Percentiles rank a stretch among this genome's conserved stretches.
Conservation (phyloP, 2,329 filamentous ascomycete species). For the Curvularia sp. region DNA sequence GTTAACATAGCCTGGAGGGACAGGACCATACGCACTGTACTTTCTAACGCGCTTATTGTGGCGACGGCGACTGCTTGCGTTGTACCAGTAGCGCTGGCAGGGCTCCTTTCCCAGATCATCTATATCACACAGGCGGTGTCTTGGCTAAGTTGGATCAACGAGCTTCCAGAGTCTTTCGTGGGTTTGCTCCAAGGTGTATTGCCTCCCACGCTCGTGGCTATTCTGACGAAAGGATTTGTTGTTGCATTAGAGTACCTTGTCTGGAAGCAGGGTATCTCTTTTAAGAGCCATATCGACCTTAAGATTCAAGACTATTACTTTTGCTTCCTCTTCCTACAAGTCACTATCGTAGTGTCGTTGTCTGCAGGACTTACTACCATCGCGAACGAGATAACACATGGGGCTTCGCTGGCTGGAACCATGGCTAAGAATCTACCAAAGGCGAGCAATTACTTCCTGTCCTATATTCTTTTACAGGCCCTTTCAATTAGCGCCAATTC, state of each 20-base stretch:
- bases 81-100: conserved; percentile 15
- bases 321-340: conserved; percentile 20
- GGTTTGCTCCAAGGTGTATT: conserved; percentile 18
- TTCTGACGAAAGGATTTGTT: conserved; percentile 13
- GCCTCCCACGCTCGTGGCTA: conserved; percentile 6
- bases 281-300: conserved; percentile 13
- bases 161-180: conserved; percentile 15
- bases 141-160: conserved; percentile 16
- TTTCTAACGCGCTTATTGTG: conserved; percentile 14
- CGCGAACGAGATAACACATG: conserved; percentile 7
- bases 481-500: conserved; percentile 19
- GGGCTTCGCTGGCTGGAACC: conserved; percentile 14
- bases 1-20: conserved; percentile 15
- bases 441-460: conserved; percentile 30
- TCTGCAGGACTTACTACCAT: conserved; percentile 22
- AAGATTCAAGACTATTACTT: conserved; percentile 27
- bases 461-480: conserved; percentile 22
- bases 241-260: conserved; percentile 9
- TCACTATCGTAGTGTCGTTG: conserved; percentile 18
- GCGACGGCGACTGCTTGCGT: conserved; percentile 5
- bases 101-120: conserved; percentile 21
- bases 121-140: conserved; percentile 14
- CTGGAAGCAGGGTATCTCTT: conserved; percentile 11
- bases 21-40: conserved; percentile 13
- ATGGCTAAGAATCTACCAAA: conserved; percentile 28